Conservation (phyloP, 148 eudicot genomes). For the Silene latifolia region DNA sequence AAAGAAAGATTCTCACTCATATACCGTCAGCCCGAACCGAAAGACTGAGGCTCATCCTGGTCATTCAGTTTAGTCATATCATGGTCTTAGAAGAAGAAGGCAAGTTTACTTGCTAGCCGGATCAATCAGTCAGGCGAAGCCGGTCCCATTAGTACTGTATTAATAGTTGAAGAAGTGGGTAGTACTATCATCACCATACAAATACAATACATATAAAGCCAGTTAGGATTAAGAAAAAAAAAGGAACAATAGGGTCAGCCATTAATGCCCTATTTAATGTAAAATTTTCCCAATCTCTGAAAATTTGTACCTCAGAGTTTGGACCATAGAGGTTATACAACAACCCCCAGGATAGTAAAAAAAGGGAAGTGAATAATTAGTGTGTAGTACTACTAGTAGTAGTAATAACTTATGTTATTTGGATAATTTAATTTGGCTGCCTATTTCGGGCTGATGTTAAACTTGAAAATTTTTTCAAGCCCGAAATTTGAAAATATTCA, state of each 20-base stretch:
- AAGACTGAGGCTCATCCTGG: too few relatives aligned
- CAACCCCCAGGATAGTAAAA: conserved; percentile 13
- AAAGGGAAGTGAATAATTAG: conserved; percentile 20
- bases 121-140: too few relatives aligned
- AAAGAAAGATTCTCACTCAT: too few relatives aligned
- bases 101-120: too few relatives aligned
- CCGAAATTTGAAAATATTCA: too few relatives aligned
- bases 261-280: conserved; percentile 25
- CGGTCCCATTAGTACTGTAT: conserved; percentile 11
- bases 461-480: too few relatives aligned
- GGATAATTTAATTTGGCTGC: neutral
- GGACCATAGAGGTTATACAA: conserved; percentile 23
- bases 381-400: conserved; percentile 21
- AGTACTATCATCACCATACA: conserved; percentile 25
- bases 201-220: conserved; percentile 27
- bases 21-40: too few relatives aligned
- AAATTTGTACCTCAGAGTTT: conserved; percentile 13
- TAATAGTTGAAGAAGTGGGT: conserved; percentile 19
- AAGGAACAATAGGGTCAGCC: conserved; percentile 21
- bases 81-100: too few relatives aligned
- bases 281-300: conserved; percentile 17
- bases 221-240: conserved; percentile 8
- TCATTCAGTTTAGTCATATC: too few relatives aligned
- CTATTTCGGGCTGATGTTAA: too few relatives aligned
- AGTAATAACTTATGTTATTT: neutral